A percentile compares a stretch with the other conserved stretches of the same genome.
Conservation (phyloP, 2,329 filamentous ascomycete genomes). For the Pseudogymnoascus sp. region DNA sequence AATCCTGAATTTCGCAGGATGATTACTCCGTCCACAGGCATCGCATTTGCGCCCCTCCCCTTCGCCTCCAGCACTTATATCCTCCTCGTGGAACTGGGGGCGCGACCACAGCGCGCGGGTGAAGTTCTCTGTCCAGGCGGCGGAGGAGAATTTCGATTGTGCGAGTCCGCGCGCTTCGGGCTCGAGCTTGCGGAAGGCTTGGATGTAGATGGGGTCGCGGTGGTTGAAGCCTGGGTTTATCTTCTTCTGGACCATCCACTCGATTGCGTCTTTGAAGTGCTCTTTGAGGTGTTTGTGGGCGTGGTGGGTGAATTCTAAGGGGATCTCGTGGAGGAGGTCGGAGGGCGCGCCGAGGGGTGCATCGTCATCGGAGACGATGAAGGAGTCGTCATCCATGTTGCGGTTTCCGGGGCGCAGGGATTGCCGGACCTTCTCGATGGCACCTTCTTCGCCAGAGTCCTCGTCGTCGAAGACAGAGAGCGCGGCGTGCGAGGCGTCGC, state of each 20-base stretch:
- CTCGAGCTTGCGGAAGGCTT: constrained; percentile 66
- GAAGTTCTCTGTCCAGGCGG: constrained; percentile 64
- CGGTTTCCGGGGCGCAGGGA: constrained; percentile 15
- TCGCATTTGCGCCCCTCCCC: constrained; percentile 51
- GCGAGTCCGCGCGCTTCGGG: constrained; percentile 64
- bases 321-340: constrained; percentile 44
- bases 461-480: constrained; percentile 48
- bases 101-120: constrained; percentile 58
- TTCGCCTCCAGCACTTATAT: constrained; percentile 35
- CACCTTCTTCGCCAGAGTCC: constrained; percentile 37
- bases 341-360: constrained; percentile 50
- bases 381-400: constrained; percentile 40
- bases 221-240: constrained; percentile 65
- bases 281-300: constrained; percentile 62
- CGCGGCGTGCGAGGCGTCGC: constrained; percentile 30
- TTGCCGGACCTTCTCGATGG: constrained; percentile 15
- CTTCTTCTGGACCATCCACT: constrained; percentile 77
- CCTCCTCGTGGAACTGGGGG: constrained; percentile 51
- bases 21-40: constrained; percentile 63
- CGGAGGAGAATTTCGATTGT: constrained; percentile 64
- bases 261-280: constrained; percentile 66
- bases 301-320: constrained; percentile 62
- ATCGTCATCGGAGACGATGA: constrained; percentile 56
- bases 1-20: constrained; percentile 61
- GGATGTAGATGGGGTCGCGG: constrained; percentile 56